Percentiles rank a stretch among this genome's conserved stretches.
phyloP scores from a whole-genome alignment of 1,284 basidiomycete genomes.

The Cryptococcus sp. region DNA sequence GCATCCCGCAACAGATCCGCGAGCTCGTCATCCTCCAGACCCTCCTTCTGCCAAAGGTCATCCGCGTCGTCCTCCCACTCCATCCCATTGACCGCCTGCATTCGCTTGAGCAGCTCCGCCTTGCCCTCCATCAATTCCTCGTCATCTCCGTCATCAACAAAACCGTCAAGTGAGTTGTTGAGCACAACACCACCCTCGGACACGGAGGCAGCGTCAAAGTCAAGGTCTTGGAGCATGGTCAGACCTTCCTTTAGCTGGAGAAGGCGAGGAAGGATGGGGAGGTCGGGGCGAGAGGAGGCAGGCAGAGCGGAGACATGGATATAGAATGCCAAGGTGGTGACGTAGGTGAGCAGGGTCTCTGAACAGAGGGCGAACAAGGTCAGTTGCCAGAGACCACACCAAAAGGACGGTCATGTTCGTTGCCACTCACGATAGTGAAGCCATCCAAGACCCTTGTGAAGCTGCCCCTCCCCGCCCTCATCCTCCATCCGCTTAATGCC shows the following conservation, averaged over 20 bases:
- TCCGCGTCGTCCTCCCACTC: conserved; percentile 30
- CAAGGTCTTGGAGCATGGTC: conserved; percentile 73
- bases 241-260: conserved; percentile 82
- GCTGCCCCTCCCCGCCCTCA: conserved; percentile 33
- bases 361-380: conserved; percentile 2
- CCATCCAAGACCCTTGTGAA: conserved; percentile 50
- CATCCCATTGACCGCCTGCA: conserved; percentile 9
- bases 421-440: conserved; percentile 48
- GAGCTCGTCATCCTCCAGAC: conserved; percentile 44
- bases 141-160: conserved; percentile 35
- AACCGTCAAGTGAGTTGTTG: conserved; percentile 5
- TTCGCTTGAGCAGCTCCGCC: conserved; percentile 41
- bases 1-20: conserved; percentile 37
- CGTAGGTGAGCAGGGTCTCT: conserved; percentile 87
- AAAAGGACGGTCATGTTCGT: neutral
- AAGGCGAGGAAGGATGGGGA: conserved; percentile 78
- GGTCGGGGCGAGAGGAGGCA: conserved; percentile 56
- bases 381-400: neutral
- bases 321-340: conserved; percentile 88
- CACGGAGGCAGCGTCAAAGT: conserved; percentile 57
- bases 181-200: conserved; percentile 53
- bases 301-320: conserved; percentile 77
- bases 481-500: conserved; percentile 42
- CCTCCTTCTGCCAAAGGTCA: conserved; percentile 36
- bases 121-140: conserved; percentile 28